Percentiles rank a stretch among this genome's conserved stretches.
phyloP scores from a whole-genome alignment of 306 rosid genomes.

The Pterocarpus macrocarpus region DNA sequence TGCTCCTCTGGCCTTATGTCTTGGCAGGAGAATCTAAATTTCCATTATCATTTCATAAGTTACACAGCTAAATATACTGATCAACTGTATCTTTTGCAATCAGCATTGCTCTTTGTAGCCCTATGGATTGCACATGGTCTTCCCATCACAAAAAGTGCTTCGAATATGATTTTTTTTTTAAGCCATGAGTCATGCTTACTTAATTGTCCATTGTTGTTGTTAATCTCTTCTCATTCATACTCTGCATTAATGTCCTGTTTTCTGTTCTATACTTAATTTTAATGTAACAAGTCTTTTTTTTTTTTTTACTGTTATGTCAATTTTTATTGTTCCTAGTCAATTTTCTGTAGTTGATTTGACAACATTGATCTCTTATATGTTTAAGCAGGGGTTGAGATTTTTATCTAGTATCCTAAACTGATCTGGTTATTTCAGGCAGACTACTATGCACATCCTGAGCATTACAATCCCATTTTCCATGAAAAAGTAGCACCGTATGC shows the following conservation, averaged over 20 bases:
- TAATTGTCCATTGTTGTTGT: background rate
- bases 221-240: background rate
- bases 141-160: background rate
- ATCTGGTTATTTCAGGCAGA: conserved; percentile 71
- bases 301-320: background rate
- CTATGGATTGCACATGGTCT: conserved; percentile 12
- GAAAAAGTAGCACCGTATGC: conserved; percentile 84
- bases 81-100: background rate
- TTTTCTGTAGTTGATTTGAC: background rate
- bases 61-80: background rate
- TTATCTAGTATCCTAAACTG: conserved; percentile 37
- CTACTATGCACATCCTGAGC: conserved; percentile 92
- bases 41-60: conserved; percentile 13
- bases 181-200: background rate
- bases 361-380: conserved; percentile 5
- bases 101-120: conserved; percentile 1
- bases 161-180: background rate
- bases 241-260: background rate
- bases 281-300: background rate
- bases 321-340: background rate
- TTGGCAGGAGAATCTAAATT: background rate
- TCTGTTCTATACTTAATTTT: background rate
- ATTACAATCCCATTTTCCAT: conserved; percentile 85
- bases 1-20: background rate
- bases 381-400: conserved; percentile 19